Evolutionary conservation across 768 basidiomycete genomes (phyloP).

Genomic region (Tremella mesenterica): DNA sequence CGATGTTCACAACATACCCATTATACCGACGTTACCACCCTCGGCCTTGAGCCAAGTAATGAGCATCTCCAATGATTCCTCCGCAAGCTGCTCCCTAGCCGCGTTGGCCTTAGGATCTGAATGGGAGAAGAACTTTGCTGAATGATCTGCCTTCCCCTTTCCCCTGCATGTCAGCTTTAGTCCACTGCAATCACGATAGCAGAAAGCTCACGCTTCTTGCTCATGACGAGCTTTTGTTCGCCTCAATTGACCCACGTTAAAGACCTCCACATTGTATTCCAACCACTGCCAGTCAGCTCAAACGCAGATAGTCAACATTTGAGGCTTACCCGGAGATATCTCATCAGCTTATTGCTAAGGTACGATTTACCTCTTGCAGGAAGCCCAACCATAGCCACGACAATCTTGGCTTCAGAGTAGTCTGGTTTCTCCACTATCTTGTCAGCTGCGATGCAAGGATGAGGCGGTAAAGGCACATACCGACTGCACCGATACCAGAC

Average conservation of each 20-base stretch:
- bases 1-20: slow-evolving; percentile 65
- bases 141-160: slow-evolving; percentile 83
- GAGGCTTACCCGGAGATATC: slow-evolving; percentile 72
- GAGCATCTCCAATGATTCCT: slow-evolving; percentile 86
- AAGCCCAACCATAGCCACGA: slow-evolving; percentile 94
- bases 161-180: slow-evolving; percentile 49
- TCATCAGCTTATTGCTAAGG: slow-evolving; percentile 92
- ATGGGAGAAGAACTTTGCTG: slow-evolving; percentile 80
- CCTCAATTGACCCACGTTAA: slow-evolving; percentile 93
- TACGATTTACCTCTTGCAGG: slow-evolving; percentile 99
- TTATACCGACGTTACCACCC: slow-evolving; percentile 92
- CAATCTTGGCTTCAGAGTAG: slow-evolving; percentile 97
- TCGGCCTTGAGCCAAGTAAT: slow-evolving; percentile 88
- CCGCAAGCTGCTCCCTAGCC: slow-evolving; percentile 70
- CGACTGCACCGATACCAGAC: slow-evolving; percentile 42
- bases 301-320: neutral
- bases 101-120: slow-evolving; percentile 67
- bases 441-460: neutral
- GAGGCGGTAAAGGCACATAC: slow-evolving; percentile 12
- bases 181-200: neutral
- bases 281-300: slow-evolving; percentile 62
- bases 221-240: slow-evolving; percentile 60
- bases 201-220: slow-evolving; percentile 15
- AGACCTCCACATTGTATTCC: slow-evolving; percentile 95
- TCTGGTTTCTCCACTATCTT: slow-evolving; percentile 82